Evolutionary conservation across 768 basidiomycete genomes (phyloP).

Genomic region (Russula virescens): DNA sequence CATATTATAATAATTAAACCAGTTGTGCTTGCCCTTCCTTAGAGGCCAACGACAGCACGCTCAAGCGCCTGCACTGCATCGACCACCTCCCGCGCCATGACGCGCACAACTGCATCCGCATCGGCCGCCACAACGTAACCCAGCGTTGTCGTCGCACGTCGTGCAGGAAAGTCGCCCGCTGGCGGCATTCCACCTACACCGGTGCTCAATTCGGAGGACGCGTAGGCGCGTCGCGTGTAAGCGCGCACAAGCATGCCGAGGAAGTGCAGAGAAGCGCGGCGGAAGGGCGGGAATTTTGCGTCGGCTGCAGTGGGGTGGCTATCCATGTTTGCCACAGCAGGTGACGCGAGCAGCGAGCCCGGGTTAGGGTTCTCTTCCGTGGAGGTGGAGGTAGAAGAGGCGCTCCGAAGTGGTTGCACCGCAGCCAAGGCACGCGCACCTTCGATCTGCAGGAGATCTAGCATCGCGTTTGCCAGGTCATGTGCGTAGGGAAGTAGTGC

Average conservation of each 20-base stretch:
- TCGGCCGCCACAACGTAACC: constrained; percentile 16
- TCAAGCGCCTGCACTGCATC: constrained; percentile 20
- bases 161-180: constrained; percentile 17
- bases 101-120: constrained; percentile 18
- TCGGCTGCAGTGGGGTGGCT: constrained; percentile 51
- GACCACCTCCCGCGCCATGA: constrained; percentile 24
- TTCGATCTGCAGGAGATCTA: constrained; percentile 74
- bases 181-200: not conserved
- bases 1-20: not conserved
- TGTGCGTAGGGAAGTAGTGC: constrained; percentile 57
- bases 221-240: constrained; percentile 29
- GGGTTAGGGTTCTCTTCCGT: not conserved
- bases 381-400: too few species aligned
- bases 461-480: constrained; percentile 37
- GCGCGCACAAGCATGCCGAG: constrained; percentile 56
- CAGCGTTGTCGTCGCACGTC: constrained; percentile 15
- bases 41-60: constrained; percentile 13
- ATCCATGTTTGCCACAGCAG: constrained; percentile 39
- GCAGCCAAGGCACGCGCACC: constrained; percentile 32
- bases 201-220: not conserved
- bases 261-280: constrained; percentile 85
- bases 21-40: not conserved
- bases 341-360: too few species aligned
- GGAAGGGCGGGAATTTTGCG: constrained; percentile 69
- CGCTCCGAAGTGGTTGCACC: not conserved